Evolutionary conservation across 129 eudicot species (phyloP).

Genomic region (Cynara cardunculus): DNA sequence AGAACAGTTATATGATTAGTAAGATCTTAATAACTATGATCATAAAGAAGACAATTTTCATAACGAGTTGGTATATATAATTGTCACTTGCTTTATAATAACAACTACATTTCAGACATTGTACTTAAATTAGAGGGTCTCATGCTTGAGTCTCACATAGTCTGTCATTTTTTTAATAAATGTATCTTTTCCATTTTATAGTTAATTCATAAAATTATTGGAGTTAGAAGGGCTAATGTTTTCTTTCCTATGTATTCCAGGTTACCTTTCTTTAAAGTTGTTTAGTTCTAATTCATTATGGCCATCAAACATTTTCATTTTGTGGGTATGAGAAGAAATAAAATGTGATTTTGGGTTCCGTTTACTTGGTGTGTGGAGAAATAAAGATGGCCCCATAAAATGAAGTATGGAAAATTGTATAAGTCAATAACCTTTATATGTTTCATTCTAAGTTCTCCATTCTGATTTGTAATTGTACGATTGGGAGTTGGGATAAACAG

Average conservation of each 20-base stretch:
- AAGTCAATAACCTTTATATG: not conserved
- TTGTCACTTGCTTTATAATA: not conserved
- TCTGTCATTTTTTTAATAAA: not conserved
- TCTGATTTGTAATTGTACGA: not conserved
- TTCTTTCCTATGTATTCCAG: not conserved
- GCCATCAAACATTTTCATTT: not conserved
- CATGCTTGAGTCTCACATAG: not conserved
- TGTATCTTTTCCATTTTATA: not conserved
- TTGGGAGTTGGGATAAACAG: slow-evolving; percentile 38
- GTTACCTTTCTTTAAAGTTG: not conserved
- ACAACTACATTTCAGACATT: slow-evolving; percentile 1
- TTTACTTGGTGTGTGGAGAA: not conserved
- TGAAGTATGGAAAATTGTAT: not conserved
- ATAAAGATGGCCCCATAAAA: not conserved
- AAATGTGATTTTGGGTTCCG: not conserved
- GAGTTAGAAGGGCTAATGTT: not conserved
- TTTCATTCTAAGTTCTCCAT: not conserved
- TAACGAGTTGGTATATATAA: not conserved
- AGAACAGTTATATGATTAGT: not conserved
- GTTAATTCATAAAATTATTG: not conserved
- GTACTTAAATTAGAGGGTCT: not conserved
- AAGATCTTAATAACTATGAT: slow-evolving; percentile 11
- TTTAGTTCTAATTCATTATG: not conserved
- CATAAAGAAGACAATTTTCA: not conserved
- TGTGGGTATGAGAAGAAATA: slow-evolving; percentile 12